phyloP scores from a whole-genome alignment of 441 rosid species.

The Aquilaria agallochum region DNA sequence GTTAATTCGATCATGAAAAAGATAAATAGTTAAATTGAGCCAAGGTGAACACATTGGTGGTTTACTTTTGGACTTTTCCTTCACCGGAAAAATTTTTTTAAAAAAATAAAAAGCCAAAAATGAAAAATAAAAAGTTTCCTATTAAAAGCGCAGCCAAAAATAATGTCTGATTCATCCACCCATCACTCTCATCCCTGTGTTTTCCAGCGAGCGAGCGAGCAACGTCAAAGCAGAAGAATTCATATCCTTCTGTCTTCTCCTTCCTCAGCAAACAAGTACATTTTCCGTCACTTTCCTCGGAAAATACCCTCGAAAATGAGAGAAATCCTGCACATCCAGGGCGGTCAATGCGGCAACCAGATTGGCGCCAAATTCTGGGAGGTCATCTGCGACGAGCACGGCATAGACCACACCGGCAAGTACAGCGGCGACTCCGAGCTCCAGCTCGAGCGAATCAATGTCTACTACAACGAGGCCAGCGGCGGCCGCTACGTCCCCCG shows the following conservation, averaged over 20 bases:
- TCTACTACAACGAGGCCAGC: conserved; percentile 16
- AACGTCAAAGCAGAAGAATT: too few species aligned
- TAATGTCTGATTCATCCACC: not conserved
- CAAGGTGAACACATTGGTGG: too few species aligned
- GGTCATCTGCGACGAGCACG: conserved; percentile 13
- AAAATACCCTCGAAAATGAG: conserved; percentile 3
- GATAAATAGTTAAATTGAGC: too few species aligned
- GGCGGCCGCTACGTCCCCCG: conserved; percentile 17
- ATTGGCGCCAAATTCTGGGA: conserved; percentile 17
- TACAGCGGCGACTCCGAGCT: conserved; percentile 9
- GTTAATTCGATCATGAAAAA: too few species aligned
- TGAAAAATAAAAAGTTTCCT: not conserved
- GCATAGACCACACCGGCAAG: conserved; percentile 10
- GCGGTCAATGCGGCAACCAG: conserved; percentile 17
- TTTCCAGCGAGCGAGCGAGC: not conserved
- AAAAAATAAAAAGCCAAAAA: too few species aligned
- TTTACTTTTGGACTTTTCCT: too few species aligned
- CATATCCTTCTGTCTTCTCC: too few species aligned
- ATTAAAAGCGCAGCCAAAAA: not conserved
- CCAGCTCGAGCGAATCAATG: conserved; percentile 13
- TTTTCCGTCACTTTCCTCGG: not conserved
- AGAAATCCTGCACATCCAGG: conserved; percentile 17
- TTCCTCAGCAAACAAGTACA: not conserved
- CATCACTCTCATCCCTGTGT: not conserved
- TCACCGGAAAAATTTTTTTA: too few species aligned